phyloP scores from a whole-genome alignment of 2,329 filamentous ascomycete species.

The Aspergillus aculeatus region DNA sequence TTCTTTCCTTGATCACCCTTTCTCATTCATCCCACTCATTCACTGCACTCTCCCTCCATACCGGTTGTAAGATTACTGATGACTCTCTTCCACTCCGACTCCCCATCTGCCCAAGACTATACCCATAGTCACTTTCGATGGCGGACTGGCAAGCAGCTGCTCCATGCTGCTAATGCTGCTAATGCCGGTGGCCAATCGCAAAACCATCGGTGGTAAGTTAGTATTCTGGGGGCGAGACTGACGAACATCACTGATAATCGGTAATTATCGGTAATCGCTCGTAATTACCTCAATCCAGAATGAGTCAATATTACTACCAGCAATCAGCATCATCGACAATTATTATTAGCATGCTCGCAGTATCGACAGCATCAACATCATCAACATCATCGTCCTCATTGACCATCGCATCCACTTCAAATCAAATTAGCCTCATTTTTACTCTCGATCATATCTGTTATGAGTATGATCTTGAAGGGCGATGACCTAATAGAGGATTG shows the following conservation, averaged over 20 bases:
- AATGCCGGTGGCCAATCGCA: slow-evolving; percentile 15
- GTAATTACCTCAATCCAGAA: neutral
- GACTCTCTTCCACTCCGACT: neutral
- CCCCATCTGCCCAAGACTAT: no score
- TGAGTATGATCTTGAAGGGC: neutral
- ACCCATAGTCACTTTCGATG: slow-evolving; percentile 1
- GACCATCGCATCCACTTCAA: neutral
- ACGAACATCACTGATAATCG: neutral
- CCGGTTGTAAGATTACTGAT: neutral
- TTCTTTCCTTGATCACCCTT: neutral
- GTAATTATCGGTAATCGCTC: neutral
- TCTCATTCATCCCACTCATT: neutral
- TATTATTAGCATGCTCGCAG: neutral
- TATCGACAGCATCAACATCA: neutral
- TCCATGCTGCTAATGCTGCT: neutral
- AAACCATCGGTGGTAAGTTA: slow-evolving; percentile 2
- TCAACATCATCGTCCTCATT: neutral
- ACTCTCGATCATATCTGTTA: neutral
- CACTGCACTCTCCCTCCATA: neutral
- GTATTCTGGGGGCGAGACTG: slow-evolving; percentile 4
- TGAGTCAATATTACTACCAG: neutral
- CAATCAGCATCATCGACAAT: neutral
- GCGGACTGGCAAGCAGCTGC: slow-evolving; percentile 1
- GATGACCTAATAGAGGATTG: neutral
- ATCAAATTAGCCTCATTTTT: neutral